Conservation (phyloP, 164 flowering plant genomes). For the Liquidambar formosana region DNA sequence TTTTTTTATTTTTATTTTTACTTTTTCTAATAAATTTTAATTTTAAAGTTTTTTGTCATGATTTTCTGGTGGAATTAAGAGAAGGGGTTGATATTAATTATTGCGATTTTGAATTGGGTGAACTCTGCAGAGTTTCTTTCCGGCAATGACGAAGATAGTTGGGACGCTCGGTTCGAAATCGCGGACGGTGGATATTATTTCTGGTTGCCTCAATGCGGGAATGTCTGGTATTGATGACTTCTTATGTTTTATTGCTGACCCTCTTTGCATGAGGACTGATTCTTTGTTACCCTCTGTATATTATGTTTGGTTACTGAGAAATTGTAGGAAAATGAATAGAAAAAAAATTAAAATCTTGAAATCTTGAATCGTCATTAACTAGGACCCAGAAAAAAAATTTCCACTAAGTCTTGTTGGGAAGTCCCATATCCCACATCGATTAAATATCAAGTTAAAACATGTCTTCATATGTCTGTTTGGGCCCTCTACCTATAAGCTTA, state of each 20-base stretch:
- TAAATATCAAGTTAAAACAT: no score
- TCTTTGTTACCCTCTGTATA: no score
- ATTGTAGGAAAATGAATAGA: no score
- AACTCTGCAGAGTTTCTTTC: constrained; percentile 50
- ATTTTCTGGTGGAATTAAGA: neutral
- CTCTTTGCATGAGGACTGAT: neutral
- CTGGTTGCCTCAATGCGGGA: constrained; percentile 64
- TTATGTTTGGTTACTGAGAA: no score
- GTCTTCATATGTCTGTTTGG: no score
- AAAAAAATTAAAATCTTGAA: no score
- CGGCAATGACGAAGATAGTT: constrained; percentile 79
- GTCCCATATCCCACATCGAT: no score
- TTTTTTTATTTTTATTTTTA: no score
- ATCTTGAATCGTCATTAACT: no score
- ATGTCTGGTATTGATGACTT: constrained; percentile 63
- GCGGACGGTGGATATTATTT: constrained; percentile 57
- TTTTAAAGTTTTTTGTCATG: neutral
- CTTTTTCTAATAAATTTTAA: neutral
- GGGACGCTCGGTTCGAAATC: constrained; percentile 77
- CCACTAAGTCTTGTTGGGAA: no score
- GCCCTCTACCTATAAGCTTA: no score
- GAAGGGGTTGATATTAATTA: neutral
- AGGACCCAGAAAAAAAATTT: no score
- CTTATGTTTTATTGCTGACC: neutral
- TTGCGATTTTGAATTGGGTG: constrained; percentile 5